Conservation (phyloP, 2,329 filamentous ascomycete genomes). For the Raffaelea arxii region DNA sequence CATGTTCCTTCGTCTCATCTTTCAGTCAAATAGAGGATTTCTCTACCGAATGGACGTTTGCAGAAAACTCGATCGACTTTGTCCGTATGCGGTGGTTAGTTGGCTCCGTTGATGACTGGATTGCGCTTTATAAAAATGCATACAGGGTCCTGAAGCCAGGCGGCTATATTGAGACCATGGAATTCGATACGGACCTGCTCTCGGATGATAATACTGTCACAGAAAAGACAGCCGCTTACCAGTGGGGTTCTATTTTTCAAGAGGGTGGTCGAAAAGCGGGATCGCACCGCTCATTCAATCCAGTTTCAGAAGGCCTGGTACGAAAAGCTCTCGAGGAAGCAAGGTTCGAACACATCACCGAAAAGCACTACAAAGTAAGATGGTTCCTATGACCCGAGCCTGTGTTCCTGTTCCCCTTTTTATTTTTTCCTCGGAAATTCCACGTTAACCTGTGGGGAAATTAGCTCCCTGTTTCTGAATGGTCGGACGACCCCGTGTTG, state of each 20-base stretch:
- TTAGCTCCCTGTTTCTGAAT: too few species aligned
- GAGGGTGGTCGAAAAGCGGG: conserved; percentile 10
- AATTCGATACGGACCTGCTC: conserved; percentile 9
- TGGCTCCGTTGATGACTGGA: conserved; percentile 43
- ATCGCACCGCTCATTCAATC: neutral
- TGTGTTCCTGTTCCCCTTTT: too few species aligned
- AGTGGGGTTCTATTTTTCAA: conserved; percentile 12
- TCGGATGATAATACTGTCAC: conserved; percentile 17
- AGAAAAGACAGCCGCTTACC: conserved; percentile 11
- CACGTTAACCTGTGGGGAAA: too few species aligned
- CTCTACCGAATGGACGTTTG: conserved; percentile 38
- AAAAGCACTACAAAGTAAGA: conserved; percentile 40
- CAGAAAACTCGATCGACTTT: conserved; percentile 39
- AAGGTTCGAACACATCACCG: conserved; percentile 47
- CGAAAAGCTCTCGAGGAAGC: conserved; percentile 40
- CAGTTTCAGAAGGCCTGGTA: conserved; percentile 40
- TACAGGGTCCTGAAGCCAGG: conserved; percentile 42
- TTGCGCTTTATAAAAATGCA: conserved; percentile 35
- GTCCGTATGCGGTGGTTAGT: conserved; percentile 45
- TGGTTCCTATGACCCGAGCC: too few species aligned
- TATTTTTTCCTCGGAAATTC: too few species aligned
- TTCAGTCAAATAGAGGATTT: conserved; percentile 51
- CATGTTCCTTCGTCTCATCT: too few species aligned
- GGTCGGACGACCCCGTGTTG: too few species aligned
- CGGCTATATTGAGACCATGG: conserved; percentile 23